Evolutionary conservation across 345 rosid species (phyloP), one percentile per base, ranked within the genome.

Genomic region (Eucalyptus cloeziana): DNA sequence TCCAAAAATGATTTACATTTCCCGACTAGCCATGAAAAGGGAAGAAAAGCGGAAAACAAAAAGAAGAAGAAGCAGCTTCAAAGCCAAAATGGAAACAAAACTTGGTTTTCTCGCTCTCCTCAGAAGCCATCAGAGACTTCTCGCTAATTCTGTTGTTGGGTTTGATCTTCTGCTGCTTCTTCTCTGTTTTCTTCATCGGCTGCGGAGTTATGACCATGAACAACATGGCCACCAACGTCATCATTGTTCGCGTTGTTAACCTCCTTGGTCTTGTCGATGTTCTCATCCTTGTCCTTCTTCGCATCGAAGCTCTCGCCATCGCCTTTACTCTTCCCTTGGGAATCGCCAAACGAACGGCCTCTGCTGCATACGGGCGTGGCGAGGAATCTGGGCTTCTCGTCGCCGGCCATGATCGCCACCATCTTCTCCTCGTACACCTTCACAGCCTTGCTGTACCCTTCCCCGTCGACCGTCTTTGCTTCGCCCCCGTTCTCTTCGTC

Each of bases 401-500:
- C 92, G 5, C 99, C 99, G 1, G 99, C 98, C 99, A 97, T 97
- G 64, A 97, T 96, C 67, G 96, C 99, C 90, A 96, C 89, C 13
- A 96, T 89, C 94, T 95, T 97, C 92, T 96, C 97, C 58, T 96
- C 97, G 89, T 92, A 90, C 64, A 89, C 90, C 44, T 19, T 64
- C 21, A 50, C 88, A 30, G 85, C 89, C 76, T 45, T 47, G 83
- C 43, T 76, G 47, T 40, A 40, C 83, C 47, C 83, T 49, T 90
- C 62, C 22, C 40, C 86, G 40, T 76, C 87, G 19, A 91, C 89
- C 86, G 93, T 91, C 89, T 85, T 69, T 4, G 91, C 86, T 1
- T 62, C 91, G 4, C 91, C 92, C 1, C 80, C 92, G 67, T 94
- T 92, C 27, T 89, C 92, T 86, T 92, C 94, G 31, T 95, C 99